phyloP scores from a whole-genome alignment of 2,329 filamentous ascomycete species.

The Aspergillus ochraceoroseus region DNA sequence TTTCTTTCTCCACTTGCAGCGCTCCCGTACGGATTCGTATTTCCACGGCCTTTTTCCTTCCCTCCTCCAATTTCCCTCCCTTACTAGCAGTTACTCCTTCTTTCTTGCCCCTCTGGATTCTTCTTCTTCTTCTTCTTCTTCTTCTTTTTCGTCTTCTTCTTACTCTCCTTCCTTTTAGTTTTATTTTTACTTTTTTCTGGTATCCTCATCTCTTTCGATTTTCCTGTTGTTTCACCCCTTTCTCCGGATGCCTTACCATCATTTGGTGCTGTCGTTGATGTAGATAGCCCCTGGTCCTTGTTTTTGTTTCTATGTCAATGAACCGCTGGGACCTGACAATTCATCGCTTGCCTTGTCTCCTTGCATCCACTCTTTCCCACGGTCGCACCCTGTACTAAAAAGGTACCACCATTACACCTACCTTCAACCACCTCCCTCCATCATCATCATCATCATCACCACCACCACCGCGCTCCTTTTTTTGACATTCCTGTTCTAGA shows the following conservation, averaged over 20 bases:
- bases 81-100: background rate
- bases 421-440: conserved; percentile 6
- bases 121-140: background rate
- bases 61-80: too few species aligned
- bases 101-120: background rate
- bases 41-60: conserved; percentile 2
- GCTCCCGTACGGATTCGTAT: background rate
- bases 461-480: conserved; percentile 8
- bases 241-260: conserved; percentile 19
- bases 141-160: conserved; percentile 3
- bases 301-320: conserved; percentile 26
- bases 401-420: conserved; percentile 17
- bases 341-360: conserved; percentile 17
- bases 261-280: conserved; percentile 32
- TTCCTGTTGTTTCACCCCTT: too few species aligned
- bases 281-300: conserved; percentile 19
- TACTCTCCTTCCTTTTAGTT: conserved; percentile 5
- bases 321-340: conserved; percentile 25
- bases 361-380: conserved; percentile 21
- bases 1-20: too few species aligned
- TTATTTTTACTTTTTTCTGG: conserved; percentile 1
- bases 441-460: conserved; percentile 10
- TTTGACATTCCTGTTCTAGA: conserved; percentile 18
- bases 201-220: too few species aligned
- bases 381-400: conserved; percentile 21